phyloP scores from a whole-genome alignment of 495 filamentous ascomycete genomes.

The Jackrogersella minutella region DNA sequence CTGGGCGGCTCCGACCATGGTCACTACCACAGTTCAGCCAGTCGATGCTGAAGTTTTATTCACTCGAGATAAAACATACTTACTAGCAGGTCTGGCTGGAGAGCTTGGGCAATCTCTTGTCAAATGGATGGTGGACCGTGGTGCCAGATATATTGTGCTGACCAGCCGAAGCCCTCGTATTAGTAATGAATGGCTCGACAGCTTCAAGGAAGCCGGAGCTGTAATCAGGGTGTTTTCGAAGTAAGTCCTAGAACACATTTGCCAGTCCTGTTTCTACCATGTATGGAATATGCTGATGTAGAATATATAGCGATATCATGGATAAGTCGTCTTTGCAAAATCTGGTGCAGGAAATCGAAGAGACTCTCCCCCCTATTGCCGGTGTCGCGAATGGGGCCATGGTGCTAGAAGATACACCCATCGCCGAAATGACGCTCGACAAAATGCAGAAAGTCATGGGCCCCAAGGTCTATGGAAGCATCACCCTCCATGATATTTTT shows the following conservation, averaged over 20 bases:
- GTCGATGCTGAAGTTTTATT: conserved; percentile 29
- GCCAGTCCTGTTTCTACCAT: background rate
- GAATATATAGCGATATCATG: background rate
- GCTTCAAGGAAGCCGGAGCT: conserved; percentile 35
- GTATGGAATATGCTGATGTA: background rate
- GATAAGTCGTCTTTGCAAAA: background rate
- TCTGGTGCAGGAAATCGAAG: background rate
- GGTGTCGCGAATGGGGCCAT: background rate
- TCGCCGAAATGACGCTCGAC: background rate
- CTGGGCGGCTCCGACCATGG: background rate
- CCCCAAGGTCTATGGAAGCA: background rate
- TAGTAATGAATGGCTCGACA: conserved; percentile 51
- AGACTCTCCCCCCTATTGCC: background rate
- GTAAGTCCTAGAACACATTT: too few relatives aligned
- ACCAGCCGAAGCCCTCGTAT: conserved; percentile 63
- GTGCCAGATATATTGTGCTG: conserved; percentile 59
- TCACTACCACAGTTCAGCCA: background rate
- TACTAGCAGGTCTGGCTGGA: conserved; percentile 59
- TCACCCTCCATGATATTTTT: too few relatives aligned
- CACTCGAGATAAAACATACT: conserved; percentile 55
- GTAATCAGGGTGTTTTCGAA: background rate
- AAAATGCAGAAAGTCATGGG: background rate
- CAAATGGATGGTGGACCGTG: conserved; percentile 61
- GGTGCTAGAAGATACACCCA: background rate
- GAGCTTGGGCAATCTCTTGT: conserved; percentile 59